Conservation (phyloP, 2,329 filamentous ascomycete genomes). For the Aschersonia sp. region DNA sequence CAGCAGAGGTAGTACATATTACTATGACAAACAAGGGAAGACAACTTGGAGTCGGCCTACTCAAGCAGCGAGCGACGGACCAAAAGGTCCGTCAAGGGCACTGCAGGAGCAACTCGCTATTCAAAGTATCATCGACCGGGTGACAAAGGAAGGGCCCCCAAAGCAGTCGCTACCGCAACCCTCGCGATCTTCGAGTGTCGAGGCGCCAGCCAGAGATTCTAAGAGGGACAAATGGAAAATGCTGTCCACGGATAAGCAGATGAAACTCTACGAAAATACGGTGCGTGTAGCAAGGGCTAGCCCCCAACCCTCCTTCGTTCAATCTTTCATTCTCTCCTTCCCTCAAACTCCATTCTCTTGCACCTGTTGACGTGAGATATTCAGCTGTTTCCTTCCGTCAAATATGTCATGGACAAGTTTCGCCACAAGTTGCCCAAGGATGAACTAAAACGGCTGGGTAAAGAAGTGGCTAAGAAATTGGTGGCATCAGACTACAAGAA, state of each 20-base stretch:
- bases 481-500: slow-evolving; percentile 88
- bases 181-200: slow-evolving; percentile 37
- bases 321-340: no score
- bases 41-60: slow-evolving; percentile 76
- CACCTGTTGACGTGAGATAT: not conserved
- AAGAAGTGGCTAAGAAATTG: slow-evolving; percentile 70
- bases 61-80: slow-evolving; percentile 47
- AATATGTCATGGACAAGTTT: slow-evolving; percentile 76
- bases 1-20: slow-evolving; percentile 61
- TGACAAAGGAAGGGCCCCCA: slow-evolving; percentile 53
- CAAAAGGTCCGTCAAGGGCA: slow-evolving; percentile 50
- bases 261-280: slow-evolving; percentile 89
- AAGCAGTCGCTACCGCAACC: slow-evolving; percentile 44
- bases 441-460: slow-evolving; percentile 46
- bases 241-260: slow-evolving; percentile 68
- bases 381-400: slow-evolving; percentile 73
- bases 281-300: slow-evolving; percentile 33
- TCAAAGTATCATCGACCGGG: slow-evolving; percentile 73
- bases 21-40: slow-evolving; percentile 64
- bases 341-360: no score
- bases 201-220: slow-evolving; percentile 38
- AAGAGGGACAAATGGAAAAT: slow-evolving; percentile 60
- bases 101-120: slow-evolving; percentile 55
- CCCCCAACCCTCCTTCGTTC: no score
- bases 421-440: slow-evolving; percentile 77